A percentile compares a stretch with the other conserved stretches of the same genome.
These are phyloP conservation scores for Aspergillus cavernicola DNA, from an alignment of 495 filamentous ascomycete genomes.

Conservation along the genomic window DNA sequence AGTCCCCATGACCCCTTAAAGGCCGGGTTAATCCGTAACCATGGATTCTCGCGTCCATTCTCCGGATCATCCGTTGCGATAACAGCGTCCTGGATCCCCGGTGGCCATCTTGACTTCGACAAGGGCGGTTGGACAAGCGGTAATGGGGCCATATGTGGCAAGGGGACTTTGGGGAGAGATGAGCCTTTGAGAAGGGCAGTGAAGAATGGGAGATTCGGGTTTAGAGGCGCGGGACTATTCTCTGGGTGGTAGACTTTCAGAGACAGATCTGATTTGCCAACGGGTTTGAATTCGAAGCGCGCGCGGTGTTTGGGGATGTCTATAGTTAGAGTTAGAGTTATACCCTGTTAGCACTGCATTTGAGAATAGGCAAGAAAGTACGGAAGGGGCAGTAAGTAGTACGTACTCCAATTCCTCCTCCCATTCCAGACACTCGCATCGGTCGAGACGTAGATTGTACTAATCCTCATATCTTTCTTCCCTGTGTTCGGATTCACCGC, in stretches of 20 bases:
- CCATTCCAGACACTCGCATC: constrained; percentile 9
- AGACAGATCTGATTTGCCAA: background rate
- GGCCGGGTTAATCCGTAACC: background rate
- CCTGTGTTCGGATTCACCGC: background rate
- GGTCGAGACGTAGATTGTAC: background rate
- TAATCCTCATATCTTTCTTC: background rate
- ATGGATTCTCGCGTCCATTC: constrained; percentile 6
- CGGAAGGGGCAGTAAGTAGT: too few relatives aligned
- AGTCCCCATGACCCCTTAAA: constrained; percentile 2
- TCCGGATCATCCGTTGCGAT: constrained; percentile 5
- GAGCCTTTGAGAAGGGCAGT: background rate
- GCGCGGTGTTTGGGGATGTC: constrained; percentile 9
- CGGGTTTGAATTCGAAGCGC: background rate
- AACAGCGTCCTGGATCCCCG: background rate
- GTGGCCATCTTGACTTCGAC: background rate
- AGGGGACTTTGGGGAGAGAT: background rate
- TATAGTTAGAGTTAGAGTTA: background rate
- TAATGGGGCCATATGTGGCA: background rate
- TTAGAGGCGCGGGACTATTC: background rate
- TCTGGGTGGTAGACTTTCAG: constrained; percentile 1
- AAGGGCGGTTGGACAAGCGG: background rate
- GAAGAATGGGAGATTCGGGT: background rate
- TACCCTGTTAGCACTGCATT: background rate
- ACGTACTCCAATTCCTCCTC: constrained; percentile 6
- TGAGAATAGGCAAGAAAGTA: background rate